A percentile compares a stretch with the other conserved stretches of the same genome.
Conservation (phyloP, 257 asterid genomes). For the Agastache rugosa region DNA sequence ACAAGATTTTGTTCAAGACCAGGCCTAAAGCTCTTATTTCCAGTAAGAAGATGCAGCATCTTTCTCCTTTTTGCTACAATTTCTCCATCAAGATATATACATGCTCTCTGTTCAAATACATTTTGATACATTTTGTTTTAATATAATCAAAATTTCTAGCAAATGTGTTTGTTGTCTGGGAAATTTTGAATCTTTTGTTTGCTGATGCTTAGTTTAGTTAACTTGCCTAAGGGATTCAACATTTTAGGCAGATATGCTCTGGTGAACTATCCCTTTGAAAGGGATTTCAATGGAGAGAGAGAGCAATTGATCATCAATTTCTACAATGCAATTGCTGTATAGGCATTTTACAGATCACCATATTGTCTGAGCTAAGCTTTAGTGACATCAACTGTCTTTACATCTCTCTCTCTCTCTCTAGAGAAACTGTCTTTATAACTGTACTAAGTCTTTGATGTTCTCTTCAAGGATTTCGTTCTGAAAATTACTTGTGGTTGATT, state of each 20-base stretch:
- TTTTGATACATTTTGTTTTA: conserved; percentile 1
- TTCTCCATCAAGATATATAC: conserved; percentile 6
- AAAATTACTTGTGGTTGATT: conserved; percentile 26
- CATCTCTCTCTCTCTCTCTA: not conserved
- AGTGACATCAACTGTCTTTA: not conserved
- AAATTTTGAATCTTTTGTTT: not conserved
- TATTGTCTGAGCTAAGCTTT: not conserved
- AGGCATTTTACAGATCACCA: not conserved
- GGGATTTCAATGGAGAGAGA: too few relatives aligned
- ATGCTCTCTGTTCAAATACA: not conserved
- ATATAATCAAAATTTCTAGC: not conserved
- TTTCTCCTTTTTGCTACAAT: not conserved
- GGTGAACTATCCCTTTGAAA: not conserved
- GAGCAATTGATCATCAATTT: not conserved
- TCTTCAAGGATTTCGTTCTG: not conserved
- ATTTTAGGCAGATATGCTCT: not conserved
- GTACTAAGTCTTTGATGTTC: not conserved
- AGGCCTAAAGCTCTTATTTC: conserved; percentile 95
- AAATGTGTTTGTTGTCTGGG: not conserved
- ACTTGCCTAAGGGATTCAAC: not conserved
- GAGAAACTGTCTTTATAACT: not conserved
- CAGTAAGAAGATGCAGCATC: conserved; percentile 46
- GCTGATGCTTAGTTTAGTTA: not conserved
- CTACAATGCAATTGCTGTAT: not conserved
- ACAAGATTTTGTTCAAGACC: conserved; percentile 79